Evolutionary conservation across 1,284 basidiomycete species (phyloP).

Genomic region (Coniferiporia sulphurascens): DNA sequence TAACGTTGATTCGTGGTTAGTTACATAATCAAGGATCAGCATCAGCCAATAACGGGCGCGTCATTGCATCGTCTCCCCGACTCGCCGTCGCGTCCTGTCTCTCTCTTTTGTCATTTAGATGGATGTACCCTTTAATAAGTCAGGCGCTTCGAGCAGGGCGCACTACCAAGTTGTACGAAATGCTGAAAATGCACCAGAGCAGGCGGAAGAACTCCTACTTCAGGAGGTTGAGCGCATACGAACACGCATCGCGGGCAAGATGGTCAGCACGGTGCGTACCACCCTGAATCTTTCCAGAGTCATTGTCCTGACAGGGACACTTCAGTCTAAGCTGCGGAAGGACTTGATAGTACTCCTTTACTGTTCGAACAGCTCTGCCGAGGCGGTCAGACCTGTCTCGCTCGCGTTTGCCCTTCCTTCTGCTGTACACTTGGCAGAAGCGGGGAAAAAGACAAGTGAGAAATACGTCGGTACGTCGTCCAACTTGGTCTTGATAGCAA

Average conservation of each 20-base stretch:
- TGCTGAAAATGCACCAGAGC: constrained; percentile 54
- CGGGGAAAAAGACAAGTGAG: constrained; percentile 52
- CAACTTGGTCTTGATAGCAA: not conserved
- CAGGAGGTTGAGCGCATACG: constrained; percentile 55
- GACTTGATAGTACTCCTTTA: constrained; percentile 60
- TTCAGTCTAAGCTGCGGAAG: constrained; percentile 22
- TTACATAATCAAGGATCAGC: not conserved
- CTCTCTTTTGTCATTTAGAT: constrained; percentile 31
- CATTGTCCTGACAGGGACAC: constrained; percentile 53
- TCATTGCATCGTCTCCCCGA: constrained; percentile 13
- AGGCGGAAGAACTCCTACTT: constrained; percentile 52
- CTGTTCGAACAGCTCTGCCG: constrained; percentile 50
- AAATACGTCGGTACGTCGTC: constrained; percentile 58
- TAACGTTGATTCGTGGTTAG: not conserved
- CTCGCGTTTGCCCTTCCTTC: constrained; percentile 66
- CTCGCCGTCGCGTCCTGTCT: not conserved
- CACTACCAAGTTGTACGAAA: constrained; percentile 70
- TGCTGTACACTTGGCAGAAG: constrained; percentile 67
- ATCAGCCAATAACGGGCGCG: constrained; percentile 10
- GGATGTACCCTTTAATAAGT: constrained; percentile 70
- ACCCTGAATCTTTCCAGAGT: not conserved
- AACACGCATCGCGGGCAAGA: constrained; percentile 41
- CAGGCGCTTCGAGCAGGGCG: constrained; percentile 65
- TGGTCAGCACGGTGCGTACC: constrained; percentile 46
- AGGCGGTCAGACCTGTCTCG: constrained; percentile 34